These are phyloP conservation scores for Datisca glomerata DNA, from an alignment of 306 rosid species.

Conservation along the genomic window DNA sequence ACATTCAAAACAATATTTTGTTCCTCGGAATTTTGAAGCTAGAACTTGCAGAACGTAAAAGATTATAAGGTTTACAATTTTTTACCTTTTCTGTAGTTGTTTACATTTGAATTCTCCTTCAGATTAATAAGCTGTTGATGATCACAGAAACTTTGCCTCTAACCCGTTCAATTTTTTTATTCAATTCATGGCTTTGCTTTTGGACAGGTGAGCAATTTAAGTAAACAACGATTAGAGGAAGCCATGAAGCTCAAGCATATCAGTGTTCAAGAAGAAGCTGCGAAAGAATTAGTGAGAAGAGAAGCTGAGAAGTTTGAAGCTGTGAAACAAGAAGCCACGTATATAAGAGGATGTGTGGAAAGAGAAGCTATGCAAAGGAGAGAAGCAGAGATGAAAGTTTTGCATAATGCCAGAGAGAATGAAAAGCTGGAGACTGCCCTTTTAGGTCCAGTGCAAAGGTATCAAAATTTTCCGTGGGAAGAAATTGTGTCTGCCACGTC, in stretches of 20 bases:
- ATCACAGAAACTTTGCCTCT: no score
- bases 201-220: slow-evolving; percentile 50
- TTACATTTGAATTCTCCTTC: no score
- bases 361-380: slow-evolving; percentile 58
- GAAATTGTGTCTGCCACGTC: slow-evolving; percentile 76
- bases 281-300: slow-evolving; percentile 34
- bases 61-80: no score
- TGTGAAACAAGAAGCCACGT: slow-evolving; percentile 42
- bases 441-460: slow-evolving; percentile 37
- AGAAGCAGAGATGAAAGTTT: slow-evolving; percentile 57
- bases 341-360: slow-evolving; percentile 47
- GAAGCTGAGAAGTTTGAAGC: slow-evolving; percentile 55
- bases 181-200: no score
- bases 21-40: no score
- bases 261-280: slow-evolving; percentile 39
- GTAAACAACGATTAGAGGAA: slow-evolving; percentile 37
- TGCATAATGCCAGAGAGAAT: slow-evolving; percentile 44
- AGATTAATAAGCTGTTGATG: no score
- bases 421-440: slow-evolving; percentile 68
- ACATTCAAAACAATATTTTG: no score
- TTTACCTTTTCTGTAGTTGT: no score
- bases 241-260: slow-evolving; percentile 48
- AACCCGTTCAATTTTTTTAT: no score
- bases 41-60: no score
- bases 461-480: slow-evolving; percentile 64